Conservation (phyloP, 352 stramenopile species). For the Peronospora destructor region DNA sequence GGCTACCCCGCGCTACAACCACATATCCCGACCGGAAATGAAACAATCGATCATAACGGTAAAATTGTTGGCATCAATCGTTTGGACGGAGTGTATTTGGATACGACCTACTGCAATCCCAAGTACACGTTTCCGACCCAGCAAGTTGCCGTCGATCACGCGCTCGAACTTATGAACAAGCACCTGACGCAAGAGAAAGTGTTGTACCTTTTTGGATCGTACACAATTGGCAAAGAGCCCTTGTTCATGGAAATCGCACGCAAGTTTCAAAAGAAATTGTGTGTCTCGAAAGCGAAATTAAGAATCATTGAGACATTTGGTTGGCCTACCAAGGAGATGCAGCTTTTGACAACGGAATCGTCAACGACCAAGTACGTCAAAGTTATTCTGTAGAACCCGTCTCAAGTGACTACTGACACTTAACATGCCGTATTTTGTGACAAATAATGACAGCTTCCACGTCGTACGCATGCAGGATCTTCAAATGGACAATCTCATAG, state of each 20-base stretch:
- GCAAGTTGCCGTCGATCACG: slow-evolving; percentile 52
- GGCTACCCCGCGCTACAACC: slow-evolving; percentile 42
- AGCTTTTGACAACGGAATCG: slow-evolving; percentile 82
- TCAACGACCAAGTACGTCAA: slow-evolving; percentile 55
- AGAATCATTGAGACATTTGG: slow-evolving; percentile 85
- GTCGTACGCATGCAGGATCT: slow-evolving; percentile 91
- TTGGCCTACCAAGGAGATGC: slow-evolving; percentile 76
- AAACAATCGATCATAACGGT: slow-evolving; percentile 21
- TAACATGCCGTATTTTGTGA: slow-evolving; percentile 8
- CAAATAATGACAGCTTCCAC: slow-evolving; percentile 55
- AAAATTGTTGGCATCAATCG: slow-evolving; percentile 27
- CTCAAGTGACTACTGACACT: neutral
- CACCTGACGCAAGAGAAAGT: slow-evolving; percentile 50
- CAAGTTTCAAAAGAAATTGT: slow-evolving; percentile 64
- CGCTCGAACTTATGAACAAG: slow-evolving; percentile 51
- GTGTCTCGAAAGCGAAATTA: slow-evolving; percentile 67
- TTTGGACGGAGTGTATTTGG: slow-evolving; percentile 88
- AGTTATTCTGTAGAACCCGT: neutral
- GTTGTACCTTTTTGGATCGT: slow-evolving; percentile 93
- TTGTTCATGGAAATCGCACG: slow-evolving; percentile 93
- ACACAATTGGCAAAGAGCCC: slow-evolving; percentile 95
- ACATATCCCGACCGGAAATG: slow-evolving; percentile 31
- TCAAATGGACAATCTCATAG: slow-evolving; percentile 86
- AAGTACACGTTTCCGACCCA: slow-evolving; percentile 93
- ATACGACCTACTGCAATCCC: slow-evolving; percentile 95